Evolutionary conservation across 768 basidiomycete genomes (phyloP), one percentile per base, ranked within the genome.

Genomic region (Lyophyllum decastes): DNA sequence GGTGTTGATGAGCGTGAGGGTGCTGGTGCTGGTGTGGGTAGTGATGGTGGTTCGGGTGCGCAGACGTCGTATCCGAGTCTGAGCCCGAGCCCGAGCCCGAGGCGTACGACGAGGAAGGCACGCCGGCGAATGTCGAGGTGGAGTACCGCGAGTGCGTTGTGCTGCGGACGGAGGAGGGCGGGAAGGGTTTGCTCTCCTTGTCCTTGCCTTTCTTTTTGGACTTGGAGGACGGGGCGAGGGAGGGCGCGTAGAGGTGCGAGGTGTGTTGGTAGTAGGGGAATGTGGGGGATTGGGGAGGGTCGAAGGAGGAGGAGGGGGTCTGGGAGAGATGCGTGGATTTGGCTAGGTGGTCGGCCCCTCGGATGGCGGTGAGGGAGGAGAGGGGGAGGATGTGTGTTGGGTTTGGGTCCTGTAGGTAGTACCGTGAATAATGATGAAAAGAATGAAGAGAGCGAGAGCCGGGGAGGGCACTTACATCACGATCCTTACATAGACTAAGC

Each of bases 401-500:
- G 30, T 65, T 64, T 0, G 60, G 50, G 17, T 81, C 76, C 82
- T 85, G 60, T 44, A 30, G 17, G 17, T 16, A 27, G 19, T 16
- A 38, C 40, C 11, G 40, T 22, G 17, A 14, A 22, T 30, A 45
- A 44, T 55, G 25, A n/a, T n/a, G n/a, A n/a, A n/a, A n/a, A 49
- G 44, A 21, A 45, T 16, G 17, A 52, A 21, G 44, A 24, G 1
- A 41, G 26, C 54, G 27, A 43, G 16, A 38, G 14, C 35, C 3
- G 45, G 49, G 19, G 21, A 46, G 50, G 52, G 25, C 24, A 74
- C 79, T 53, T 63, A 88, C 89, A 58, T 77, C 70, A 26, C 80
- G 76, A 24, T 80, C 76, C 63, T 80, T 84, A 63, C 76, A 84
- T 16, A 90, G 65, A 50, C 71, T 76, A n/a, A 90, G 67, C 21